Evolutionary conservation across 2,329 filamentous ascomycete genomes (phyloP).

Genomic region (Onygenales sp.): DNA sequence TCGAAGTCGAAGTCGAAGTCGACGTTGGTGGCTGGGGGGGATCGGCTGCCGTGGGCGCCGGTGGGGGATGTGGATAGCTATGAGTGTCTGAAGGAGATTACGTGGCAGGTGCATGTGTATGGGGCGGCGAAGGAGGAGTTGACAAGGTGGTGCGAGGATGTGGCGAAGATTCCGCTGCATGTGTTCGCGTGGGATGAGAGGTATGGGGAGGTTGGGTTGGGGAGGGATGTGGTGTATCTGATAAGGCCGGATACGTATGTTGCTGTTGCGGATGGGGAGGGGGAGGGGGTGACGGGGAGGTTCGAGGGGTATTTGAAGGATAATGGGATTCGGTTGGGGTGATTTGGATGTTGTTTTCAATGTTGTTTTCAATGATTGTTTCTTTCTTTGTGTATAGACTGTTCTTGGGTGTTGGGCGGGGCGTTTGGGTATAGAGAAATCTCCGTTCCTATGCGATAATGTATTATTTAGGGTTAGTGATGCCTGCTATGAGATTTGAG

Average conservation of each 20-base stretch:
- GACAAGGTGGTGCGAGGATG: not conserved
- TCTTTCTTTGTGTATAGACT: too few species aligned
- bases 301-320: not conserved
- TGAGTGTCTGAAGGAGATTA: not conserved
- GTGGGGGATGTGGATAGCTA: not conserved
- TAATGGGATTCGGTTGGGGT: not conserved
- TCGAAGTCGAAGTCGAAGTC: conserved; percentile 13
- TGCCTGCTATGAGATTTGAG: too few species aligned
- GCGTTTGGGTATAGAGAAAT: too few species aligned
- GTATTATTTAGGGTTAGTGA: too few species aligned
- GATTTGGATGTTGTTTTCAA: too few species aligned
- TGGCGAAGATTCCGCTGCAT: not conserved
- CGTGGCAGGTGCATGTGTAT: not conserved
- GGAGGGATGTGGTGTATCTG: not conserved
- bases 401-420: too few species aligned
- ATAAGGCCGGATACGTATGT: not conserved
- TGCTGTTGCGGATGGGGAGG: not conserved
- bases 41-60: conserved; percentile 28
- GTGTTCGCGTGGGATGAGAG: not conserved
- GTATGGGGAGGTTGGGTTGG: not conserved
- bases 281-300: not conserved
- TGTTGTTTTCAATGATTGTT: too few species aligned
- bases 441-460: too few species aligned
- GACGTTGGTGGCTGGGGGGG: conserved; percentile 32
- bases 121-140: not conserved